Base-by-base conservation (phyloP, 2,329 filamentous ascomycete genomes). In the Apiospora hydei region DNA sequence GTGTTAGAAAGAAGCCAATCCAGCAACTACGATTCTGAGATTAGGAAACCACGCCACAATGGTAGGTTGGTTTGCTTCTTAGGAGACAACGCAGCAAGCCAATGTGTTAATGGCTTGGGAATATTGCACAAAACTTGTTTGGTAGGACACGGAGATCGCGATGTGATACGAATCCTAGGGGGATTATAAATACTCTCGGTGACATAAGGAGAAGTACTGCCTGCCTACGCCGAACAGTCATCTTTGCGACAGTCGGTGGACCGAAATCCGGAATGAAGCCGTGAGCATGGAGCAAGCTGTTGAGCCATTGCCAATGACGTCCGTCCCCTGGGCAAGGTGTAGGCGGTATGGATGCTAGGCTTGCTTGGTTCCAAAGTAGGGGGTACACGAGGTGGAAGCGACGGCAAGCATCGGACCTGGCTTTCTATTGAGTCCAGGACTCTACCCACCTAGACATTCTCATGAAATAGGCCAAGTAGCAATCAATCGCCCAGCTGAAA, bases 211-310 rank as follows among this genome's bases (percentile, higher is more conserved):
- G 41, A 41, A 13, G 53, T 38, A 30, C 34, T 64, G n/a, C 34
- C 34, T n/a, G 30, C 13, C 14, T 34, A 21, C 14, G 18, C 26
- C 38, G 57, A 41, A 18, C 34, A 64, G 57, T 64, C 57, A 64
- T 64, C 34, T 41, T 64, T 64, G 34, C 57, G 57, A 61, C 53
- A 64, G 57, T n/a, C 57, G 11, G 57, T 41, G 57, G 57, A 64
- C 30, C 57, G 57, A 64, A 41, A 64, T 64, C 34, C 57, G 57
- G 30, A 41, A 30, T 41, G 57, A 64, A 64, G 57, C 57, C 6
- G 57, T 64, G 34, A 64, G 53, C 53, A 51, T 34, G 53, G 26
- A 34, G 34, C 34, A 64, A 64, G 57, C 57, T n/a, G 10, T 38
- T 24, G 57, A 38, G 57, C 34, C 30, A 41, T 41, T 5, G 34